Conservation (phyloP, 1,139 yeast species). For the Lodderomyces margitis region DNA sequence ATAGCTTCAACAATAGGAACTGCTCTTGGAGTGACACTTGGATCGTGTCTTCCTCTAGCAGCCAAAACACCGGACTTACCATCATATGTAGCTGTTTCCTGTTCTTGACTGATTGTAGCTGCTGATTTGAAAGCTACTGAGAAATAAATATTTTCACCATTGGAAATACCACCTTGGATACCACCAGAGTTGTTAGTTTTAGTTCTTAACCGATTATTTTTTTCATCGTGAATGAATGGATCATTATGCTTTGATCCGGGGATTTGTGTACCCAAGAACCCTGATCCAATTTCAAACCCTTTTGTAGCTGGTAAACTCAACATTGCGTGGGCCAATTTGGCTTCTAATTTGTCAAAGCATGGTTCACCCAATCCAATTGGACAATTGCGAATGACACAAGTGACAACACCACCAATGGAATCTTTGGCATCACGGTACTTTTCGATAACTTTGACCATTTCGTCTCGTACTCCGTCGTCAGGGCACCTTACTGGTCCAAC, state of each 20-base stretch:
- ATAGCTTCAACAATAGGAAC: constrained; percentile 98
- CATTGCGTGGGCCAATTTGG: constrained; percentile 95
- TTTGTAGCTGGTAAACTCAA: constrained; percentile 95
- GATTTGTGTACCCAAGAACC: constrained; percentile 82
- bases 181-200: constrained; percentile 94
- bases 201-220: constrained; percentile 66
- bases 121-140: constrained; percentile 97
- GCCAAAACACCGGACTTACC: constrained; percentile 86
- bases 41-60: constrained; percentile 98
- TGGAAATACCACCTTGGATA: constrained; percentile 95
- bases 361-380: constrained; percentile 98
- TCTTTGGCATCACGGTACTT: constrained; percentile 83
- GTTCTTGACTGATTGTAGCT: constrained; percentile 94
- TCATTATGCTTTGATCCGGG: constrained; percentile 96
- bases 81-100: constrained; percentile 80
- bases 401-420: constrained; percentile 96
- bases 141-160: constrained; percentile 93
- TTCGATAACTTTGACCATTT: constrained; percentile 86
- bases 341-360: constrained; percentile 94
- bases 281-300: constrained; percentile 97
- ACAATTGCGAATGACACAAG: constrained; percentile 91
- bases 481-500: constrained; percentile 95
- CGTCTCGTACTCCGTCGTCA: constrained; percentile 63
- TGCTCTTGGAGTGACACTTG: constrained; percentile 97
- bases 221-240: constrained; percentile 63